Evolutionary conservation across 805 yeast genomes (phyloP), one percentile per base, ranked within the genome.

Genomic region (Yarrowia sp.): DNA sequence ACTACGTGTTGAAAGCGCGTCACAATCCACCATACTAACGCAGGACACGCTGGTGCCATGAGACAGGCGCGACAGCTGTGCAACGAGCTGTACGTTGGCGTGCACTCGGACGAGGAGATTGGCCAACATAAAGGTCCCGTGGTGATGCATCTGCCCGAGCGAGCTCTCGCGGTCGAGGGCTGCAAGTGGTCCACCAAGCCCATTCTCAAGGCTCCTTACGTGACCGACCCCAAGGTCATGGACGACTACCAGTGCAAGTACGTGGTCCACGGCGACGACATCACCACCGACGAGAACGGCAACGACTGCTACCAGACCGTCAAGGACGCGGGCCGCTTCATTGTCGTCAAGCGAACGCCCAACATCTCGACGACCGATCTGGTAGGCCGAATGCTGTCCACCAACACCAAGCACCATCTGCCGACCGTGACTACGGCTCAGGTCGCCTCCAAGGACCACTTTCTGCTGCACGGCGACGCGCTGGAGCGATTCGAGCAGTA

Each of bases 221-320:
- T 93, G 13, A 94, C 99, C 0, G 88, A 85, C 66, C 96, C 96
- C 0, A 76, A 75, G 41, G 87, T 90, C 59, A 81, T 91, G 90
- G 90, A 88, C 67, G 67, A 77, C 24, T 83, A 83, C 70, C 82
- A 81, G 6, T 94, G 99, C 76, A 75, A 83, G 70, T 94, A 85
- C 72, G 99, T 94, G n/a, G 97, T 94, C 10, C 99, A 94, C 73
- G 99, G 99, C 6, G 99, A 94, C 74, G 99, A 94, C 71, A 90
- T 94, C 66, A 94, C 97, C 24, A 88, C 97, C 1, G 98, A 94
- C 74, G 97, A 97, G 14, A 81, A 90, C 70, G 99, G 99, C 2
- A 85, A 89, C 62, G 99, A 94, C 74, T 90, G 97, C 69, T 94
- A 94, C 74, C 86, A 87, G 63, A 79, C 73, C 24, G 89, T 92